Percentiles rank a stretch among this genome's conserved stretches.
phyloP scores from a whole-genome alignment of 1,284 basidiomycete species.

The Leucocoprinus gongylophorus region DNA sequence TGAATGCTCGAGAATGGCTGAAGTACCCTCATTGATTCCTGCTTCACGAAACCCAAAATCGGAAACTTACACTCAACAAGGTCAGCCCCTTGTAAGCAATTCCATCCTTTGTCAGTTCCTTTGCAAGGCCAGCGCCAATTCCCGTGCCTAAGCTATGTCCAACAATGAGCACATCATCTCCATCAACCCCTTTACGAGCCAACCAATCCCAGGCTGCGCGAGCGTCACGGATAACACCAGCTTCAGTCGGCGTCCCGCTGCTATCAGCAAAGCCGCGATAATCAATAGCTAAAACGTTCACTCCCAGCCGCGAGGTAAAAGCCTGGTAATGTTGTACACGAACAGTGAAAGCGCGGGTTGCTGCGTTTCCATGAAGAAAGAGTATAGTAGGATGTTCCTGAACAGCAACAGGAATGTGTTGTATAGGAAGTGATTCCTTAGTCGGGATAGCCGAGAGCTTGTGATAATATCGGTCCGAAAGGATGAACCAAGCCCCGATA shows the following conservation, averaged over 20 bases:
- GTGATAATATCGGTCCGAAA: constrained; percentile 66
- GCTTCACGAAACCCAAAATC: not conserved
- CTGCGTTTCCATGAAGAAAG: constrained; percentile 89
- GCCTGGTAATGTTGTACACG: constrained; percentile 59
- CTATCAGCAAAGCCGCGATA: constrained; percentile 94
- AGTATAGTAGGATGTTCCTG: constrained; percentile 65
- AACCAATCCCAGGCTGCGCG: constrained; percentile 80
- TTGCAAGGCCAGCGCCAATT: constrained; percentile 58
- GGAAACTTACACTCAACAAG: constrained; percentile 47
- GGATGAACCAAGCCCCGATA: constrained; percentile 86
- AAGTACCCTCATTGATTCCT: constrained; percentile 4
- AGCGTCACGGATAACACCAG: constrained; percentile 72
- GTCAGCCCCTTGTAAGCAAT: constrained; percentile 54
- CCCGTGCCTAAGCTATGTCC: constrained; percentile 85
- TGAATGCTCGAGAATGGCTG: constrained; percentile 66
- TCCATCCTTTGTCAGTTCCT: constrained; percentile 49
- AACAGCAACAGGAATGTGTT: constrained; percentile 45
- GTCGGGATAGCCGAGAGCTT: constrained; percentile 32
- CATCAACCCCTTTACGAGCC: constrained; percentile 46
- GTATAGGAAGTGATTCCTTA: constrained; percentile 27
- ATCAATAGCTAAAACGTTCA: constrained; percentile 81
- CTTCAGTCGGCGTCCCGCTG: constrained; percentile 67
- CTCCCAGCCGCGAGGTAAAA: constrained; percentile 55
- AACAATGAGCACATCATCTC: constrained; percentile 59
- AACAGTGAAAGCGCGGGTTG: constrained; percentile 59